These are phyloP conservation scores for Bipolaris victoriae DNA, from an alignment of 2,329 filamentous ascomycete genomes.

Conservation along the genomic window DNA sequence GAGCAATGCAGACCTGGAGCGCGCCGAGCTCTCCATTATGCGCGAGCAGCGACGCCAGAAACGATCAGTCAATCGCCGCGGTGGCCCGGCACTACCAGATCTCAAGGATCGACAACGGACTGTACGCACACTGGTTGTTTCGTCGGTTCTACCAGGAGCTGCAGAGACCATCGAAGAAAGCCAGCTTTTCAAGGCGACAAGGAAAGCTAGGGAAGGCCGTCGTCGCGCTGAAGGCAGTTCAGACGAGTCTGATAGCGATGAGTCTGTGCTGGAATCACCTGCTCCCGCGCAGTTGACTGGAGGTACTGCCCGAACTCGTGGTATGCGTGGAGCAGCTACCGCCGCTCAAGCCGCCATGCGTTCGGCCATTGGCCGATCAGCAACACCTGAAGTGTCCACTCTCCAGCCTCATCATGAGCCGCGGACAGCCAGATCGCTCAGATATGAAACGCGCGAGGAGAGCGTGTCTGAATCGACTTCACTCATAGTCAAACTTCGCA, in stretches of 20 bases:
- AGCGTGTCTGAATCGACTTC: slow-evolving; percentile 68
- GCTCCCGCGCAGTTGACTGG: slow-evolving; percentile 69
- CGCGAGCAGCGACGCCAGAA: slow-evolving; percentile 94
- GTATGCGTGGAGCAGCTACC: slow-evolving; percentile 86
- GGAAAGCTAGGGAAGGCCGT: slow-evolving; percentile 56
- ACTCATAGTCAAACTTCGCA: slow-evolving; percentile 75
- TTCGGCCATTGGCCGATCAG: slow-evolving; percentile 76
- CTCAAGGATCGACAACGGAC: slow-evolving; percentile 93
- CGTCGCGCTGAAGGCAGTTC: slow-evolving; percentile 75
- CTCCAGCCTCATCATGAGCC: slow-evolving; percentile 69
- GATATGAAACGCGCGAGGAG: slow-evolving; percentile 76
- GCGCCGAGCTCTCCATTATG: slow-evolving; percentile 89
- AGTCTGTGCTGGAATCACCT: slow-evolving; percentile 85
- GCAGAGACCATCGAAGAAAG: slow-evolving; percentile 82
- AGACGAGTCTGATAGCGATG: slow-evolving; percentile 90
- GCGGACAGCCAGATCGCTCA: slow-evolving; percentile 65
- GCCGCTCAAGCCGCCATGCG: slow-evolving; percentile 86
- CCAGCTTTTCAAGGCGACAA: slow-evolving; percentile 74
- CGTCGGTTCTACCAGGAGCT: slow-evolving; percentile 87
- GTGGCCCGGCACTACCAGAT: slow-evolving; percentile 92
- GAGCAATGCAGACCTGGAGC: slow-evolving; percentile 86
- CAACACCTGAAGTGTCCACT: slow-evolving; percentile 79
- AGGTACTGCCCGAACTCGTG: slow-evolving; percentile 83
- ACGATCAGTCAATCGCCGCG: slow-evolving; percentile 89
- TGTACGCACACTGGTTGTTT: slow-evolving; percentile 89